Evolutionary conservation across 129 eudicot genomes (phyloP).

Genomic region (Escallonia rubra): DNA sequence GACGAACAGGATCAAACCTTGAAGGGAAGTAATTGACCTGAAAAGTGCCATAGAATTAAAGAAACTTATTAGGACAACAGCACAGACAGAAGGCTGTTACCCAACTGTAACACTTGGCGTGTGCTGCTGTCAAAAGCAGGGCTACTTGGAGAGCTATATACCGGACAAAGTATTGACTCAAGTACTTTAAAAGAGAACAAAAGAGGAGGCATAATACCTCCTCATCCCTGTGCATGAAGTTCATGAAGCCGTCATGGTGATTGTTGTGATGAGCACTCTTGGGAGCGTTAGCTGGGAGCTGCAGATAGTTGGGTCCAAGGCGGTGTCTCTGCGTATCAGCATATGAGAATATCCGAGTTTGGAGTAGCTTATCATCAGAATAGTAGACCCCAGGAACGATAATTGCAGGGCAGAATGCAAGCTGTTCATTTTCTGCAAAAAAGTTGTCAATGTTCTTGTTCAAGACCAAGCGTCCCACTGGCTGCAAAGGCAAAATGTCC

Average conservation of each 20-base stretch:
- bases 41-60: conserved; percentile 1
- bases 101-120: too few species aligned
- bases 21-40: conserved; percentile 81
- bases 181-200: background rate
- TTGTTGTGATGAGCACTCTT: conserved; percentile 73
- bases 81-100: too few species aligned
- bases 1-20: conserved; percentile 62
- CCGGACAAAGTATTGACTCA: background rate
- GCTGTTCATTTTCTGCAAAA: conserved; percentile 83
- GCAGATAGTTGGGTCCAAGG: conserved; percentile 72
- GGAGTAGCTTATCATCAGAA: conserved; percentile 80
- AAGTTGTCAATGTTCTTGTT: conserved; percentile 85
- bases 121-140: too few species aligned
- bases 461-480: conserved; percentile 79
- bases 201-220: conserved; percentile 39
- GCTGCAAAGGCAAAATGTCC: conserved; percentile 70
- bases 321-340: conserved; percentile 81
- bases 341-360: conserved; percentile 64
- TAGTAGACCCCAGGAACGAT: conserved; percentile 71
- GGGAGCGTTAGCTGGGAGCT: conserved; percentile 81
- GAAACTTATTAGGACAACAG: too few species aligned
- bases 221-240: conserved; percentile 77
- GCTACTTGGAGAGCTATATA: too few species aligned
- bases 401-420: conserved; percentile 69
- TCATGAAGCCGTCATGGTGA: conserved; percentile 78